Evolutionary conservation across 208 protist genomes (phyloP).

Genomic region (Trypanosoma cruzi): DNA sequence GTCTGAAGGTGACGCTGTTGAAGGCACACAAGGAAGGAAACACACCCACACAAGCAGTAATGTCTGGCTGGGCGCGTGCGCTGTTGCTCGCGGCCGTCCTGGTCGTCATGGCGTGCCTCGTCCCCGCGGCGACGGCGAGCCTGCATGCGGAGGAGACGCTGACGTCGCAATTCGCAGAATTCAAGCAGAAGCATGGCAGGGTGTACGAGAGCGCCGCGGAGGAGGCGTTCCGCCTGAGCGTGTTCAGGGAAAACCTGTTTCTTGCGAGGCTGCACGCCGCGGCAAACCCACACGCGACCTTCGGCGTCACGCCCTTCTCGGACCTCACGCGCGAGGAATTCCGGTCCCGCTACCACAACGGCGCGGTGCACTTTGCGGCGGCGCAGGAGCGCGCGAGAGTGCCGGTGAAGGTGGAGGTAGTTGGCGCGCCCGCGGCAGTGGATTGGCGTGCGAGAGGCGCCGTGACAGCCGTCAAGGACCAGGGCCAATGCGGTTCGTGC

Average conservation of each 20-base stretch:
- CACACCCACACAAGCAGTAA: conserved; percentile 2
- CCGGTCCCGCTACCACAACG: conserved; percentile 32
- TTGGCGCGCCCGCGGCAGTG: too few species aligned
- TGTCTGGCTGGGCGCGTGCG: neutral
- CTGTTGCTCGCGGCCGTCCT: conserved; percentile 7
- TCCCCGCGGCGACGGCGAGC: conserved; percentile 9
- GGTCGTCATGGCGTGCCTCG: conserved; percentile 13
- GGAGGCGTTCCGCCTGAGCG: conserved; percentile 48
- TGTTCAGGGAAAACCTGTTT: conserved; percentile 71
- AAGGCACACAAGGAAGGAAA: conserved; percentile 2
- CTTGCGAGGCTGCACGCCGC: conserved; percentile 26
- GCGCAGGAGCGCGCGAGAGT: conserved; percentile 13
- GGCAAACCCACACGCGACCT: conserved; percentile 57
- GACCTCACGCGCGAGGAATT: conserved; percentile 68
- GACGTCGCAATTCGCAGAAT: conserved; percentile 48
- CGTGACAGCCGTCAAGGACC: too few species aligned
- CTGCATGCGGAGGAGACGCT: conserved; percentile 17
- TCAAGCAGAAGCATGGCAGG: conserved; percentile 75
- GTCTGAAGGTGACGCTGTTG: too few species aligned
- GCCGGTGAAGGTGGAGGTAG: conserved; percentile 8
- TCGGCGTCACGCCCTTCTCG: conserved; percentile 60
- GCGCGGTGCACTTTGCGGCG: conserved; percentile 32
- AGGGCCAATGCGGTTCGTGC: too few species aligned
- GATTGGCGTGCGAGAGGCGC: too few species aligned
- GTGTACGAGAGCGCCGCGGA: conserved; percentile 50